Evolutionary conservation across 2,329 filamentous ascomycete species (phyloP).

Genomic region (Zopfia rhizophila): DNA sequence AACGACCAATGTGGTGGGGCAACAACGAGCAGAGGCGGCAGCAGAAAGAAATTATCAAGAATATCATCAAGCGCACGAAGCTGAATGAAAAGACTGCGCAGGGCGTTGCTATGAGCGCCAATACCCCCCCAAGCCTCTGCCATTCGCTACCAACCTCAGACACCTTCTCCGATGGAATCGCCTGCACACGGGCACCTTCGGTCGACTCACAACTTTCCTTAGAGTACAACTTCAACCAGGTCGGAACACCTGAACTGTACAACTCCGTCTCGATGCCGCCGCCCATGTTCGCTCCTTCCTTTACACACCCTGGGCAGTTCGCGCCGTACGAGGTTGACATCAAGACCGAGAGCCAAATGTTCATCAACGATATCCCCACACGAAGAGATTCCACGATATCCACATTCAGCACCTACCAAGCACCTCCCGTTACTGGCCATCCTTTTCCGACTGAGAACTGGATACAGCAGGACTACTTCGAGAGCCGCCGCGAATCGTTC

Average conservation of each 20-base stretch:
- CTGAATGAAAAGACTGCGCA: conserved; percentile 82
- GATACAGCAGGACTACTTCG: conserved; percentile 76
- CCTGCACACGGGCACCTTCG: conserved; percentile 76
- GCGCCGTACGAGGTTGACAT: conserved; percentile 93
- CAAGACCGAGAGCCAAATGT: conserved; percentile 94
- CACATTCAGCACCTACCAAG: conserved; percentile 90
- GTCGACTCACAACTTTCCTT: conserved; percentile 81
- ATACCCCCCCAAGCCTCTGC: conserved; percentile 81
- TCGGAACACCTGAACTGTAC: conserved; percentile 66
- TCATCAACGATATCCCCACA: conserved; percentile 88
- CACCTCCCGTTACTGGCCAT: conserved; percentile 76
- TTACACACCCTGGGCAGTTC: conserved; percentile 67
- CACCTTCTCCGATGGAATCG: conserved; percentile 78
- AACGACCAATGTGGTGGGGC: conserved; percentile 96
- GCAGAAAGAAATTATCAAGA: conserved; percentile 96
- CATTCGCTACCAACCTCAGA: conserved; percentile 85
- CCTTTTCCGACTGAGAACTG: conserved; percentile 75
- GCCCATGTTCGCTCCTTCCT: conserved; percentile 55
- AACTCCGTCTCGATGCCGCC: conserved; percentile 68
- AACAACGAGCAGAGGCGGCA: conserved; percentile 85
- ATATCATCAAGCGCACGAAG: conserved; percentile 97
- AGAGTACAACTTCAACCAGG: conserved; percentile 74
- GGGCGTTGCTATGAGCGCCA: conserved; percentile 58
- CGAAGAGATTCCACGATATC: conserved; percentile 87
- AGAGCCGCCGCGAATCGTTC: conserved; percentile 74